phyloP scores from a whole-genome alignment of 23 red algal genomes.

The Gracilaria vermiculophylla region DNA sequence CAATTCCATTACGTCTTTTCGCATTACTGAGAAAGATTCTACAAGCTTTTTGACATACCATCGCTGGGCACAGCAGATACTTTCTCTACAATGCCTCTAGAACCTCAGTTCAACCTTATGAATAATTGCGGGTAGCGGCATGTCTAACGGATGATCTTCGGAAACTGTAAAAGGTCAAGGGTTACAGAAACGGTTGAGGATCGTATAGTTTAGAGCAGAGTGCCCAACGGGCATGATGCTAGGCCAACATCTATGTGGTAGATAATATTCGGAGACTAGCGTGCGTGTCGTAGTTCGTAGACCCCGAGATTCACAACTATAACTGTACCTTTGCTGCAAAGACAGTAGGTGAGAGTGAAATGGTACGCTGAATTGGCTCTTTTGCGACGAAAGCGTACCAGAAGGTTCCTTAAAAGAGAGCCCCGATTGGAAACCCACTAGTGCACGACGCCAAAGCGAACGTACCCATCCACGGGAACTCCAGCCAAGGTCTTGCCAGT shows the following conservation, averaged over 20 bases:
- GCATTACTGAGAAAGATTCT: slow-evolving; percentile 6
- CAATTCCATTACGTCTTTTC: background rate
- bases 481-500: background rate
- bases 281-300: background rate
- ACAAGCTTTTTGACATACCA: no score
- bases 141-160: background rate
- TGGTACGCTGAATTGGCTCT: background rate
- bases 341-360: slow-evolving; percentile 2
- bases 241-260: slow-evolving; percentile 5
- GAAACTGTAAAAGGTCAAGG: background rate
- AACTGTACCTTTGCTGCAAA: slow-evolving; percentile 5
- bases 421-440: slow-evolving; percentile 27
- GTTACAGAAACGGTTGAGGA: background rate
- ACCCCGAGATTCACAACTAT: background rate
- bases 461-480: background rate
- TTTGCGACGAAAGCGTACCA: background rate
- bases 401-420: slow-evolving; percentile 19
- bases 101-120: no score
- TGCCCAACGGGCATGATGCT: background rate
- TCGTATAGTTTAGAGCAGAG: background rate
- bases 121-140: background rate
- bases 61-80: background rate
- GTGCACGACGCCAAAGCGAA: background rate
- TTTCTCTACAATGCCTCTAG: no score
- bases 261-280: slow-evolving; percentile 3